Conservation (phyloP, 2,329 filamentous ascomycete species). For the Plenodomus biglobosus region DNA sequence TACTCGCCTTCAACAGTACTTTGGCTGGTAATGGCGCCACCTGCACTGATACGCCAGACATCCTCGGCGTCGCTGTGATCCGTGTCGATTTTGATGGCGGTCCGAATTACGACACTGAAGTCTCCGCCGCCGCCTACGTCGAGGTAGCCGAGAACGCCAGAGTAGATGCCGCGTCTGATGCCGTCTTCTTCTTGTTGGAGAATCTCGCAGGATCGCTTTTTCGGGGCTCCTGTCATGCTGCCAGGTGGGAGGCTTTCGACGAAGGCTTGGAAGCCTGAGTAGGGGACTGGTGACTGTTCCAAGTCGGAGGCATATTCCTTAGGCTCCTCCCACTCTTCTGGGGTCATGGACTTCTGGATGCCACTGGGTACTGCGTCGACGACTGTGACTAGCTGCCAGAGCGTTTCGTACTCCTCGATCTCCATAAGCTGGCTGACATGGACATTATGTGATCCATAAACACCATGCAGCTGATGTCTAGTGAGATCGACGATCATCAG, state of each 20-base stretch:
- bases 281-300: slow-evolving; percentile 14
- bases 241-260: slow-evolving; percentile 80
- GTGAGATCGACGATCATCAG: slow-evolving; percentile 98
- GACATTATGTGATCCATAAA: slow-evolving; percentile 74
- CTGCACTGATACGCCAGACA: slow-evolving; percentile 82
- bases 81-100: slow-evolving; percentile 60
- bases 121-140: slow-evolving; percentile 83
- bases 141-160: slow-evolving; percentile 86
- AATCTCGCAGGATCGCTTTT: slow-evolving; percentile 87
- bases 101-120: slow-evolving; percentile 89
- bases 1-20: slow-evolving; percentile 79
- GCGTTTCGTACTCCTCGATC: slow-evolving; percentile 87
- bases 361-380: slow-evolving; percentile 63
- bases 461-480: slow-evolving; percentile 87
- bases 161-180: slow-evolving; percentile 73
- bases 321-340: slow-evolving; percentile 38
- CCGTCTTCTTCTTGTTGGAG: slow-evolving; percentile 67
- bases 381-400: slow-evolving; percentile 89
- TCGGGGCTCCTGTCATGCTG: slow-evolving; percentile 95
- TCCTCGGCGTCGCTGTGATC: slow-evolving; percentile 45
- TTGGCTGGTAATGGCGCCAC: slow-evolving; percentile 83
- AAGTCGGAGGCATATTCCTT: slow-evolving; percentile 20
- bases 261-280: slow-evolving; percentile 73
- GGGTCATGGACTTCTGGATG: slow-evolving; percentile 25
- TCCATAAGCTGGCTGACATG: slow-evolving; percentile 75